Evolutionary conservation across 495 filamentous ascomycete species (phyloP).

Genomic region (Trichocladium antarcticum): DNA sequence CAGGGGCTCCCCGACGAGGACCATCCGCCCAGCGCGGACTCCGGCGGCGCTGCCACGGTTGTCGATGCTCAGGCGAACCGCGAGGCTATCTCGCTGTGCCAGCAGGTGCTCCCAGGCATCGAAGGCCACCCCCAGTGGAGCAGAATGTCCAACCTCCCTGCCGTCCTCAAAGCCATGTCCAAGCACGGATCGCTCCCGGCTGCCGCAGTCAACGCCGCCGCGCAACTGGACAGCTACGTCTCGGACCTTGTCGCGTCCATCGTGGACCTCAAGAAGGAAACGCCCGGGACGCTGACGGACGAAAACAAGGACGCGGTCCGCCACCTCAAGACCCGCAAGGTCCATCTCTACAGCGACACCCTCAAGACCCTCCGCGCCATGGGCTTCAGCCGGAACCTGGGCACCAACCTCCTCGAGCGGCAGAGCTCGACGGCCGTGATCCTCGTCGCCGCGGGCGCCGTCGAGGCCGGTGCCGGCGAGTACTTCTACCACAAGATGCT

Average conservation of each 20-base stretch:
- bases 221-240: slow-evolving; percentile 55
- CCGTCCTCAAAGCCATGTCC: slow-evolving; percentile 44
- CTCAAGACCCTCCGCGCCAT: slow-evolving; percentile 71
- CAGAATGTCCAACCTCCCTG: slow-evolving; percentile 56
- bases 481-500: slow-evolving; percentile 69
- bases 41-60: not conserved
- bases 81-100: slow-evolving; percentile 41
- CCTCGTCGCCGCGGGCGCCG: slow-evolving; percentile 34
- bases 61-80: slow-evolving; percentile 34
- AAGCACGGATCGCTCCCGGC: slow-evolving; percentile 41
- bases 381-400: slow-evolving; percentile 75
- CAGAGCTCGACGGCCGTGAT: slow-evolving; percentile 62
- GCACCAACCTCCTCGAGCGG: slow-evolving; percentile 52
- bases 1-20: slow-evolving; percentile 52
- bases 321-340: slow-evolving; percentile 81
- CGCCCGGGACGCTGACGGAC: slow-evolving; percentile 61
- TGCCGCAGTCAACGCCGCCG: slow-evolving; percentile 43
- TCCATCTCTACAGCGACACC: slow-evolving; percentile 81
- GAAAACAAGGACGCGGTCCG: slow-evolving; percentile 72
- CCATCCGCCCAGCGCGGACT: slow-evolving; percentile 1
- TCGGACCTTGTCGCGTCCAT: slow-evolving; percentile 56
- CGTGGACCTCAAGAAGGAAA: slow-evolving; percentile 63
- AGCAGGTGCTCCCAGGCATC: slow-evolving; percentile 45
- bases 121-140: slow-evolving; percentile 42
- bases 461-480: slow-evolving; percentile 37